Percentiles rank a stretch among this genome's conserved stretches.
These are phyloP conservation scores for Salix brachista DNA, from an alignment of 345 rosid genomes.

Conservation along the genomic window DNA sequence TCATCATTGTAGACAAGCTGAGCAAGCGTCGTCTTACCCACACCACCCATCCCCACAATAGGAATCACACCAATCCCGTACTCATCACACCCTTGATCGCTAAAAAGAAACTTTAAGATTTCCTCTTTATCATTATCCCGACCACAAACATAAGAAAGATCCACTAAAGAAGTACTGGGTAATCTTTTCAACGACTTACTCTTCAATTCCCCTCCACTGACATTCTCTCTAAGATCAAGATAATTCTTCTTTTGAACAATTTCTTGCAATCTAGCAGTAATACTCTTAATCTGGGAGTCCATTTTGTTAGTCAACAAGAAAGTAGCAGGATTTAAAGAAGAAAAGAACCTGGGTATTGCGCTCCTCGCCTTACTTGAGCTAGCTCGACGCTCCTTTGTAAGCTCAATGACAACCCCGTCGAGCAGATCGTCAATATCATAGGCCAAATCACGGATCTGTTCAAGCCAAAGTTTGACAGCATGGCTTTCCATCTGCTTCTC, in stretches of 20 bases:
- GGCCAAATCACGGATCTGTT: constrained; percentile 12
- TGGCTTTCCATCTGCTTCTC: constrained; percentile 12
- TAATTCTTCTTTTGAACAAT: neutral
- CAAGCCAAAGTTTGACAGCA: constrained; percentile 14
- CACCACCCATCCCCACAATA: neutral
- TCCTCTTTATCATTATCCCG: constrained; percentile 27
- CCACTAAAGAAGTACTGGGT: constrained; percentile 9
- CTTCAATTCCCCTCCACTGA: neutral
- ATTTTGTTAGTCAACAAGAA: neutral
- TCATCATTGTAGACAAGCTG: constrained; percentile 2
- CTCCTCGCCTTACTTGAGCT: neutral
- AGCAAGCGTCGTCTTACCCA: neutral
- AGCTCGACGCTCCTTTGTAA: neutral
- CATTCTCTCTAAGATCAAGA: constrained; percentile 8
- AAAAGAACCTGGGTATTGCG: neutral
- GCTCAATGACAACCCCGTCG: constrained; percentile 10
- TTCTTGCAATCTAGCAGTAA: constrained; percentile 10
- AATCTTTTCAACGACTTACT: neutral
- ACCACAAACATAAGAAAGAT: constrained; percentile 22
- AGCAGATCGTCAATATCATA: constrained; percentile 19
- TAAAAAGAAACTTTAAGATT: neutral
- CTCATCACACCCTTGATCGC: neutral
- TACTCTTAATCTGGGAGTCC: neutral
- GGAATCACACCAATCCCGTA: neutral
- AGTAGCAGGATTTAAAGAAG: neutral